Evolutionary conservation across 2,329 filamentous ascomycete genomes (phyloP).

Genomic region (Sclerotinia minor): DNA sequence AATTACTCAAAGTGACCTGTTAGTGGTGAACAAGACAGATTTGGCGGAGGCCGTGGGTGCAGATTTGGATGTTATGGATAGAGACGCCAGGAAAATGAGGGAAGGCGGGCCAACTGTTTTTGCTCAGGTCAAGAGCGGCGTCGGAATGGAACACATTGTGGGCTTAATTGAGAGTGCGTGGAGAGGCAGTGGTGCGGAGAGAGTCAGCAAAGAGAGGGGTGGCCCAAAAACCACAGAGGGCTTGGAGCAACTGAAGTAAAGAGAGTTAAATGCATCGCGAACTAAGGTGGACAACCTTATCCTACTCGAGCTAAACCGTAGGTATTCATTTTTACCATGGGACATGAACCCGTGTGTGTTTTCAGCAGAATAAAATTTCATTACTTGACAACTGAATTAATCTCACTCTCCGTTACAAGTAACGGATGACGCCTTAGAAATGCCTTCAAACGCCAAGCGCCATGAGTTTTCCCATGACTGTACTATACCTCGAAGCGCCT

Average conservation of each 20-base stretch:
- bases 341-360: background rate
- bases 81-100: conserved; percentile 89
- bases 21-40: conserved; percentile 98
- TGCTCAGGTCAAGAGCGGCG: conserved; percentile 91
- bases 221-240: conserved; percentile 60
- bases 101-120: conserved; percentile 96
- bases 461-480: conserved; percentile 3
- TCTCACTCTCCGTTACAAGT: background rate
- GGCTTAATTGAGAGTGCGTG: conserved; percentile 87
- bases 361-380: conserved; percentile 4
- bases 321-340: background rate
- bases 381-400: background rate
- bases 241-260: conserved; percentile 48
- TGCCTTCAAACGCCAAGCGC: conserved; percentile 21
- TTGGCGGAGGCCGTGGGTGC: conserved; percentile 87
- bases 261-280: background rate
- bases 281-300: background rate
- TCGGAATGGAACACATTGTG: conserved; percentile 82
- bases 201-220: conserved; percentile 53
- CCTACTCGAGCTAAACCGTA: background rate
- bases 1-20: conserved; percentile 91
- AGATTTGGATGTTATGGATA: conserved; percentile 89
- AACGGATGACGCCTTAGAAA: background rate
- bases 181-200: conserved; percentile 82
- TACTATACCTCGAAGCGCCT: conserved; percentile 16